Evolutionary conservation across 352 stramenopile genomes (phyloP).

Genomic region (Thalassiosira hispida): DNA sequence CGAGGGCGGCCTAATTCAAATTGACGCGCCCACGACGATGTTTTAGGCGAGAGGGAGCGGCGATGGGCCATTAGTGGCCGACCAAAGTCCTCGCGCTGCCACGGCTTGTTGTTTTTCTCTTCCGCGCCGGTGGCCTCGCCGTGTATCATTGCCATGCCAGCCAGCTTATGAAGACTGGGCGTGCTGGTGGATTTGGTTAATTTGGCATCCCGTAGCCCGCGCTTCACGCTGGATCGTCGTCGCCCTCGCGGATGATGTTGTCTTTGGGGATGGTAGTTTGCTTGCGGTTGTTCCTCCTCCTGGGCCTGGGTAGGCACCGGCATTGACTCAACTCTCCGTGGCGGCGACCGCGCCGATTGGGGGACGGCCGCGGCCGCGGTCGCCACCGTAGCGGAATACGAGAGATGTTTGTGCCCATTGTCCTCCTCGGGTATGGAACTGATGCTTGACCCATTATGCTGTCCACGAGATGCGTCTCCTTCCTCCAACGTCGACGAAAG

Average conservation of each 20-base stretch:
- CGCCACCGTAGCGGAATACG: not conserved
- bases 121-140: not conserved
- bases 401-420: not conserved
- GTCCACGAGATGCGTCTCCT: not conserved
- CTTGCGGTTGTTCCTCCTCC: too few species aligned
- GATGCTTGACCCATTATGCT: not conserved
- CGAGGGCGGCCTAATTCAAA: not conserved
- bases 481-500: not conserved
- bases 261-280: too few species aligned
- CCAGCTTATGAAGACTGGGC: slow-evolving; percentile 1
- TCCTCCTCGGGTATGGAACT: not conserved
- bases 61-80: slow-evolving; percentile 24
- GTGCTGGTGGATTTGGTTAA: slow-evolving; percentile 19
- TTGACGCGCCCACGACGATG: too few species aligned
- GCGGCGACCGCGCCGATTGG: slow-evolving; percentile 1
- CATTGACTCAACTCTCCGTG: too few species aligned
- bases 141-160: not conserved
- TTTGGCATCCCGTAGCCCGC: not conserved
- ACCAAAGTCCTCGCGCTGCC: slow-evolving; percentile 16
- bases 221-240: not conserved
- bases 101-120: not conserved
- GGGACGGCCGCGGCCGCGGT: not conserved
- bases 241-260: not conserved
- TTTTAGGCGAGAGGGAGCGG: slow-evolving; percentile 37
- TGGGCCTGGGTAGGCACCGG: too few species aligned